Evolutionary conservation across 768 basidiomycete genomes (phyloP).

Genomic region (Tremella mesenterica): DNA sequence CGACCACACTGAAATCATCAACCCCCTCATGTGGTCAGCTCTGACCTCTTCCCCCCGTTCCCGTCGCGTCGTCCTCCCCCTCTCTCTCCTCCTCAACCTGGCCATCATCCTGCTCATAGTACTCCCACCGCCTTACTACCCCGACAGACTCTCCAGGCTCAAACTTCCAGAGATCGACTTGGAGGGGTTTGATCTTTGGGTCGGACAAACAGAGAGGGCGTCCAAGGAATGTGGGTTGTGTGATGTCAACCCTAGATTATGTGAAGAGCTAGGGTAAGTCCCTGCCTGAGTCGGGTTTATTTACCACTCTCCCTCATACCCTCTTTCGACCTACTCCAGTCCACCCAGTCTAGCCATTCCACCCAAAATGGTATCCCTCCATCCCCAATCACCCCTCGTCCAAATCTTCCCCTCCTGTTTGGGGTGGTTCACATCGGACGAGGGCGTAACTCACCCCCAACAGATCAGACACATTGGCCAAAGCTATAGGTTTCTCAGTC

Average conservation of each 20-base stretch:
- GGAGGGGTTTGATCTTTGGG: not conserved
- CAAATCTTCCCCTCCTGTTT: no score
- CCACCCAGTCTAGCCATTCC: no score
- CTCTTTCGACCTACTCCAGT: no score
- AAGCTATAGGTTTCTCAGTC: no score
- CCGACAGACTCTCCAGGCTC: not conserved
- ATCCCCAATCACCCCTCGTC: no score
- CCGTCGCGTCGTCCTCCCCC: not conserved
- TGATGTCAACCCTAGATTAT: slow-evolving; percentile 13
- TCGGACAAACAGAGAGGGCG: not conserved
- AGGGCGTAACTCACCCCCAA: no score
- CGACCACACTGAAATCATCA: not conserved
- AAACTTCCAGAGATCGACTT: no score
- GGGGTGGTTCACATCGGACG: no score
- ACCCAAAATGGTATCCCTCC: no score
- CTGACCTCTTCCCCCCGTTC: not conserved
- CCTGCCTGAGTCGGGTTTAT: no score
- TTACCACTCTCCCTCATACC: no score
- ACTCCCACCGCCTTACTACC: not conserved
- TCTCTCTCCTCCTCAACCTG: slow-evolving; percentile 1
- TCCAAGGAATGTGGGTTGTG: slow-evolving; percentile 12
- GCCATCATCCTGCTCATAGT: not conserved
- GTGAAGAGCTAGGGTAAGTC: slow-evolving; percentile 3
- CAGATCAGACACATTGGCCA: no score
- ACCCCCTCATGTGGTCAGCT: not conserved